These are phyloP conservation scores for Trichosanthes cucumerina DNA, from an alignment of 306 rosid species.

Conservation along the genomic window DNA sequence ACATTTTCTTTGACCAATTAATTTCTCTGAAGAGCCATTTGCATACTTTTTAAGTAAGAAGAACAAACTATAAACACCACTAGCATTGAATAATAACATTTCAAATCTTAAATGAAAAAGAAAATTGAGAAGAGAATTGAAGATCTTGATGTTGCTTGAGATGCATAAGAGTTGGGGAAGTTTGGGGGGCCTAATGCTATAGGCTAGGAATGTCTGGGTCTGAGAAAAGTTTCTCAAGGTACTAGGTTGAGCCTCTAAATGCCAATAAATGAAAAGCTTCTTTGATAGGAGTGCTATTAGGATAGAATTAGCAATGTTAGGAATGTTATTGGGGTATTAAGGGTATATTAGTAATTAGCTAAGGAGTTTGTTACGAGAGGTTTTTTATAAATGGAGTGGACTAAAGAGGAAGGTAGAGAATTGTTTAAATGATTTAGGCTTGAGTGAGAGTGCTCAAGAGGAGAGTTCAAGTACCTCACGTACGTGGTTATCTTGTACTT, in stretches of 20 bases:
- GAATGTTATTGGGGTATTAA: too few species aligned
- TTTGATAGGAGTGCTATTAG: not conserved
- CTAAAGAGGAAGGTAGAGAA: too few species aligned
- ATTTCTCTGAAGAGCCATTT: not conserved
- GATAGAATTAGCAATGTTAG: too few species aligned
- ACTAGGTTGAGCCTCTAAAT: not conserved
- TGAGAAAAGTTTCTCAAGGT: not conserved
- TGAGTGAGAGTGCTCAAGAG: too few species aligned
- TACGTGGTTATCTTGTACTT: not conserved
- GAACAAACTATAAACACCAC: not conserved
- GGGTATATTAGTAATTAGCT: too few species aligned
- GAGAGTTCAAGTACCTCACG: too few species aligned
- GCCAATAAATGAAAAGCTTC: not conserved
- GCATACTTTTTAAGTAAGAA: not conserved
- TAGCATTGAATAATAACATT: not conserved
- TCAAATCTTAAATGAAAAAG: not conserved
- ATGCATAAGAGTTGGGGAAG: not conserved
- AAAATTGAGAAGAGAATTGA: not conserved
- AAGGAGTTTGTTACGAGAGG: not conserved
- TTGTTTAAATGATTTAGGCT: too few species aligned
- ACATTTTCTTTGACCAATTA: not conserved
- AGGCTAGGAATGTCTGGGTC: not conserved
- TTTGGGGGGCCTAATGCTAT: not conserved
- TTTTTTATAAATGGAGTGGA: too few species aligned
- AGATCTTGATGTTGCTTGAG: not conserved